These are phyloP conservation scores for Thozetella sp. DNA, from an alignment of 495 filamentous ascomycete species.

Conservation along the genomic window DNA sequence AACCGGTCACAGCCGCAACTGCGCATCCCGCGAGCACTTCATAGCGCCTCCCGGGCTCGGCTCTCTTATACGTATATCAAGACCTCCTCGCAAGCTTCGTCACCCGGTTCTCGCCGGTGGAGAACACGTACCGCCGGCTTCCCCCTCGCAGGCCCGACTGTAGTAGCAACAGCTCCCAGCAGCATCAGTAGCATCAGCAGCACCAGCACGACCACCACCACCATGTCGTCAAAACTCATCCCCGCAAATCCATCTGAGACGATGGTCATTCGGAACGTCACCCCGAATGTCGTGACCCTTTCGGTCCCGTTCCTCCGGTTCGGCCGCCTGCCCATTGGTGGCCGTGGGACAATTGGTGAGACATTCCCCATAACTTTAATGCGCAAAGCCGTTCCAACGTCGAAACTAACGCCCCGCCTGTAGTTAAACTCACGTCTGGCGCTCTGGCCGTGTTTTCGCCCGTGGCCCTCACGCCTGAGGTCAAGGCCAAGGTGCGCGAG, in stretches of 20 bases:
- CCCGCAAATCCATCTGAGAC: slow-evolving; percentile 68
- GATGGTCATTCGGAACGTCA: slow-evolving; percentile 86
- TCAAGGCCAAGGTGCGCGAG: slow-evolving; percentile 64
- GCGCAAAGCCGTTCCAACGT: not conserved
- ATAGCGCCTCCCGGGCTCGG: not conserved
- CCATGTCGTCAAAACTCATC: slow-evolving; percentile 48
- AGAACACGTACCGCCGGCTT: not conserved
- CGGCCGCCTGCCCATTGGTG: slow-evolving; percentile 79
- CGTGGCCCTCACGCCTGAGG: slow-evolving; percentile 75
- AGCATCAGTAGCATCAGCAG: slow-evolving; percentile 6
- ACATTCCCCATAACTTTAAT: slow-evolving; percentile 4
- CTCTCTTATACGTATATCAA: too few relatives aligned
- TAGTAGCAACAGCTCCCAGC: not conserved
- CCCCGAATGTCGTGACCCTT: slow-evolving; percentile 77
- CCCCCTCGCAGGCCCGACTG: not conserved
- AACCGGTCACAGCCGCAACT: not conserved
- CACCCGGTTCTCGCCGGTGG: not conserved
- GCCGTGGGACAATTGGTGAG: slow-evolving; percentile 82
- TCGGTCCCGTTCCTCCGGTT: slow-evolving; percentile 86
- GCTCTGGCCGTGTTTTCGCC: slow-evolving; percentile 91
- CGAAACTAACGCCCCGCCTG: slow-evolving; percentile 10
- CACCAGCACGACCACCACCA: slow-evolving; percentile 3
- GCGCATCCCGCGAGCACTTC: not conserved
- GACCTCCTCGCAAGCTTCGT: not conserved
- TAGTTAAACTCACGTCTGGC: slow-evolving; percentile 77